phyloP scores from a whole-genome alignment of 768 basidiomycete genomes.

The Tricholoma sp. region DNA sequence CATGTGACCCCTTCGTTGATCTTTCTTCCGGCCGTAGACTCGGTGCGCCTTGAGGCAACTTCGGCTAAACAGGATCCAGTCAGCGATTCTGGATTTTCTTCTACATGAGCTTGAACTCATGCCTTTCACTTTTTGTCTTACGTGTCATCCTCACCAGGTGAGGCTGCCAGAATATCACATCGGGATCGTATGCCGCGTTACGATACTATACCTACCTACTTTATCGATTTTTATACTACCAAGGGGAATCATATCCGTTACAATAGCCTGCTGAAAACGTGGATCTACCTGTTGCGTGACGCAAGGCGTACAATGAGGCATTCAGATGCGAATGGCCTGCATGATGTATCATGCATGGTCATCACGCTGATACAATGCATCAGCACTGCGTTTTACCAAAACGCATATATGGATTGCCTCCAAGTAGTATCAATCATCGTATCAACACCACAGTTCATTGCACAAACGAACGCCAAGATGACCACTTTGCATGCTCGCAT shows the following conservation, averaged over 20 bases:
- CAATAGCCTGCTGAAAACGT: conserved; percentile 14
- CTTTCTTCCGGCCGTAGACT: conserved; percentile 30
- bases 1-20: conserved; percentile 4
- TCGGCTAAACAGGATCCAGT: conserved; percentile 40
- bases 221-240: conserved; percentile 13
- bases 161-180: conserved; percentile 8
- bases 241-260: conserved; percentile 5
- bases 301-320: conserved; percentile 7
- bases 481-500: conserved; percentile 5
- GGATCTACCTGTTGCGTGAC: conserved; percentile 7
- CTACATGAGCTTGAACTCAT: conserved; percentile 22
- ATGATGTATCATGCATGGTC: conserved; percentile 22
- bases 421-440: background rate
- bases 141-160: background rate
- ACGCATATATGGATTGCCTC: conserved; percentile 10
- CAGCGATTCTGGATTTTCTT: conserved; percentile 47
- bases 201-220: conserved; percentile 10
- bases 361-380: conserved; percentile 32
- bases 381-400: conserved; percentile 11
- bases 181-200: conserved; percentile 2
- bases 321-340: background rate
- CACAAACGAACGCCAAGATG: conserved; percentile 4
- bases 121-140: background rate
- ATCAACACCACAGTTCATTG: conserved; percentile 1
- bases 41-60: conserved; percentile 42